A percentile compares a stretch with the other conserved stretches of the same genome.
Conservation (phyloP, 352 stramenopile species). For the Phytophthora europaea region DNA sequence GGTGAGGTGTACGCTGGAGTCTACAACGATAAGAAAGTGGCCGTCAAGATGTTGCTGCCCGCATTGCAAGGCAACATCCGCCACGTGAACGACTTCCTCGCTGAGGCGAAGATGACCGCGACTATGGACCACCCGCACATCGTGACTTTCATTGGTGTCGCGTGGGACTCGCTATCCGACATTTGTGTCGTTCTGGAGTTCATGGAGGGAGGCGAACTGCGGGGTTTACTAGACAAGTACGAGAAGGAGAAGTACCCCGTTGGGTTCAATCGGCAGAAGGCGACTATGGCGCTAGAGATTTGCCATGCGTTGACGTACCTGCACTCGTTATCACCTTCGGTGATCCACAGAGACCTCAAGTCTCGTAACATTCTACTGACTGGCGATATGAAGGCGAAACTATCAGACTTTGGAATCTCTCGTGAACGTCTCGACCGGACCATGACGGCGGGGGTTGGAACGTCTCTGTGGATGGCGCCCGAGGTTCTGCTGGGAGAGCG, state of each 20-base stretch:
- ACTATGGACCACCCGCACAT: conserved; percentile 48
- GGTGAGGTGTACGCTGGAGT: conserved; percentile 47
- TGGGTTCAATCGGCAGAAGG: conserved; percentile 29
- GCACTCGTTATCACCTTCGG: conserved; percentile 33
- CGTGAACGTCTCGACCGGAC: conserved; percentile 31
- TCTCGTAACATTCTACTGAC: conserved; percentile 65
- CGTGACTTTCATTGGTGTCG: conserved; percentile 51
- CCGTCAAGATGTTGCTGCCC: conserved; percentile 49
- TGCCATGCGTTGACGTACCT: conserved; percentile 52
- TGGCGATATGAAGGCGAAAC: conserved; percentile 54
- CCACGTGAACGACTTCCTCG: conserved; percentile 50
- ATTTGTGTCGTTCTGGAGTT: conserved; percentile 58
- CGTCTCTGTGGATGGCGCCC: conserved; percentile 67
- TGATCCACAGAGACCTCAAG: conserved; percentile 52
- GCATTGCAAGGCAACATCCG: conserved; percentile 35
- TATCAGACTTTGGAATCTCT: conserved; percentile 75
- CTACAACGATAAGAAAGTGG: conserved; percentile 45
- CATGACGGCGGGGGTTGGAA: conserved; percentile 61
- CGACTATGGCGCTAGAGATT: conserved; percentile 44
- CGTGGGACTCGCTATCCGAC: conserved; percentile 54
- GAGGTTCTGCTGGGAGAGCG: conserved; percentile 74
- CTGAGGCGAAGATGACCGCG: conserved; percentile 49
- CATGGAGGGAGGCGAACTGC: conserved; percentile 60
- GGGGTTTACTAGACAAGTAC: conserved; percentile 42
- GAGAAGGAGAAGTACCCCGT: conserved; percentile 28